Evolutionary conservation across 1,139 yeast genomes (phyloP).

Genomic region (Meyerozyma elateridarum): DNA sequence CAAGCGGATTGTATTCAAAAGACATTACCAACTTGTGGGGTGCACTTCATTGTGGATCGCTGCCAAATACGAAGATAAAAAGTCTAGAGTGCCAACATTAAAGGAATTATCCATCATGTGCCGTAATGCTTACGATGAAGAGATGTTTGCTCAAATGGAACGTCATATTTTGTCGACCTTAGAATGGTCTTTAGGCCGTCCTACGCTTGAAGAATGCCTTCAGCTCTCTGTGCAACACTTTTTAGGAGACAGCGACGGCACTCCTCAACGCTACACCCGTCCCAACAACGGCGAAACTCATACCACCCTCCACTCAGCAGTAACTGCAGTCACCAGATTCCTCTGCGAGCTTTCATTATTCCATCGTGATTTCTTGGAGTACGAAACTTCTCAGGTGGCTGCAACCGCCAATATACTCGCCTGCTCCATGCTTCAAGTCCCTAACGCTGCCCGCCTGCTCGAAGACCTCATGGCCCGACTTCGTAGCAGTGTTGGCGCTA

Average conservation of each 20-base stretch:
- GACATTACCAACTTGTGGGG: constrained; percentile 90
- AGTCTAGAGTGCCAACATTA: constrained; percentile 76
- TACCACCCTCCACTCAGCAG: constrained; percentile 39
- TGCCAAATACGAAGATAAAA: constrained; percentile 87
- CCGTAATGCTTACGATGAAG: constrained; percentile 78
- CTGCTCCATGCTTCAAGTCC: constrained; percentile 54
- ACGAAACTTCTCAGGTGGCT: constrained; percentile 61
- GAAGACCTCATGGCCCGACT: constrained; percentile 19
- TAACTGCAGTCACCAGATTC: constrained; percentile 56
- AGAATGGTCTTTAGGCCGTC: constrained; percentile 74
- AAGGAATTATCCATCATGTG: constrained; percentile 76
- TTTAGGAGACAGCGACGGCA: constrained; percentile 3
- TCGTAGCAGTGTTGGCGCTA: constrained; percentile 8
- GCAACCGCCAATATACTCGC: constrained; percentile 69
- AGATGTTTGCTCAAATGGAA: constrained; percentile 95
- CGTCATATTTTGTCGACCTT: constrained; percentile 79
- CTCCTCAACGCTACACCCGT: constrained; percentile 9
- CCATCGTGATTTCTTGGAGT: constrained; percentile 60
- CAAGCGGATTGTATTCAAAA: constrained; percentile 81
- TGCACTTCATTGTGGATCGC: constrained; percentile 95
- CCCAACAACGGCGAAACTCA: constrained; percentile 6
- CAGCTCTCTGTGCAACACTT: constrained; percentile 47
- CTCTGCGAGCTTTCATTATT: constrained; percentile 75
- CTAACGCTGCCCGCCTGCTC: constrained; percentile 31
- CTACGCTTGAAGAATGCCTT: constrained; percentile 57